Evolutionary conservation across 2,329 filamentous ascomycete genomes (phyloP).

Genomic region (Epichloe glyceriae): DNA sequence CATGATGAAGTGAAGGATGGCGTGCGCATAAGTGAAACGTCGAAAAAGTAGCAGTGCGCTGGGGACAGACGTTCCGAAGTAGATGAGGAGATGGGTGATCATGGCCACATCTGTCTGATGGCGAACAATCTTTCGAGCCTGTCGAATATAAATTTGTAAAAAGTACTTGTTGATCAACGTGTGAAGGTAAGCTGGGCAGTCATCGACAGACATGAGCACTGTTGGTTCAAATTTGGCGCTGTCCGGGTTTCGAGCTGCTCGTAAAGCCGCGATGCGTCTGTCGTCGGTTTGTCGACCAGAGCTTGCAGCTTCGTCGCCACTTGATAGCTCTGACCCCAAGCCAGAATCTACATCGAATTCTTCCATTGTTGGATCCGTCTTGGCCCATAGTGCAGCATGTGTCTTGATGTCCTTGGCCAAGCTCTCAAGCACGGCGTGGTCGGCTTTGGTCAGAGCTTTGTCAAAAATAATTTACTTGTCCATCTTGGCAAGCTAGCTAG

Average conservation of each 20-base stretch:
- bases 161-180: constrained; percentile 32
- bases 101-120: constrained; percentile 63
- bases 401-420: constrained; percentile 25
- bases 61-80: constrained; percentile 55
- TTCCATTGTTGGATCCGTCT: neutral
- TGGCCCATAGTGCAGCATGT: neutral
- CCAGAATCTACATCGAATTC: constrained; percentile 6
- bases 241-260: constrained; percentile 27
- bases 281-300: neutral
- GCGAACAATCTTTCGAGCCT: constrained; percentile 45
- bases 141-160: constrained; percentile 45
- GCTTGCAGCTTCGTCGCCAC: constrained; percentile 1
- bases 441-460: constrained; percentile 27
- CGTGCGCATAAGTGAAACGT: constrained; percentile 56
- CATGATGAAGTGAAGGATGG: constrained; percentile 50
- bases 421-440: constrained; percentile 26
- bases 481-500: constrained; percentile 7
- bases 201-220: constrained; percentile 29
- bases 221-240: constrained; percentile 31
- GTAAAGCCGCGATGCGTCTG: constrained; percentile 21
- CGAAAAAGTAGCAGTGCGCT: constrained; percentile 53
- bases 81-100: constrained; percentile 62
- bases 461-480: constrained; percentile 21
- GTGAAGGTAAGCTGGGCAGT: constrained; percentile 23
- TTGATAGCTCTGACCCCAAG: constrained; percentile 5